phyloP scores from a whole-genome alignment of 306 rosid species.

The Comarum palustre region DNA sequence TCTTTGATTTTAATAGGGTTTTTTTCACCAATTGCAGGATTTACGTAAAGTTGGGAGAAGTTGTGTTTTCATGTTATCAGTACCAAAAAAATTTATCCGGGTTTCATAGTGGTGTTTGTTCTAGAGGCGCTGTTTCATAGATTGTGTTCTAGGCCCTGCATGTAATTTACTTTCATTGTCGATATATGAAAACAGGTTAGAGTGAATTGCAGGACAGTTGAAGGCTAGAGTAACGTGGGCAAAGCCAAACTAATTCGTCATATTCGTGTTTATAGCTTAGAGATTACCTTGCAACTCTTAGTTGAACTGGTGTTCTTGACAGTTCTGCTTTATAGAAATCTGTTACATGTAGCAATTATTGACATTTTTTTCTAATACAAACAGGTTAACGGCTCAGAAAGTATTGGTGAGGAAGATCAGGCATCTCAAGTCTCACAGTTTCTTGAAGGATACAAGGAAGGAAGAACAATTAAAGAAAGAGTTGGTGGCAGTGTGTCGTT shows the following conservation, averaged over 20 bases:
- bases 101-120: neutral
- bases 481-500: slow-evolving; percentile 46
- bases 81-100: neutral
- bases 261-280: neutral
- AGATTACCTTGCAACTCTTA: neutral
- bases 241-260: neutral
- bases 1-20: neutral
- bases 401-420: slow-evolving; percentile 61
- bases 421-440: slow-evolving; percentile 67
- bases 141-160: neutral
- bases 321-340: neutral
- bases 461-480: slow-evolving; percentile 54
- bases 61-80: neutral
- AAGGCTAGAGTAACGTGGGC: neutral
- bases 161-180: neutral
- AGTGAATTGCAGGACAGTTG: neutral
- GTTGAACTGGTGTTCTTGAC: neutral
- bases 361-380: neutral
- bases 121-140: neutral
- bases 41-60: neutral
- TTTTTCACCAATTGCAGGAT: too few species aligned
- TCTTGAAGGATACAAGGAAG: slow-evolving; percentile 77
- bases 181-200: neutral
- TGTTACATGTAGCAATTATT: too few species aligned
- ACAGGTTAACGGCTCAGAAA: slow-evolving; percentile 78